Evolutionary conservation across 305 asterid genomes (phyloP).

Genomic region (Fraxinus sp.): DNA sequence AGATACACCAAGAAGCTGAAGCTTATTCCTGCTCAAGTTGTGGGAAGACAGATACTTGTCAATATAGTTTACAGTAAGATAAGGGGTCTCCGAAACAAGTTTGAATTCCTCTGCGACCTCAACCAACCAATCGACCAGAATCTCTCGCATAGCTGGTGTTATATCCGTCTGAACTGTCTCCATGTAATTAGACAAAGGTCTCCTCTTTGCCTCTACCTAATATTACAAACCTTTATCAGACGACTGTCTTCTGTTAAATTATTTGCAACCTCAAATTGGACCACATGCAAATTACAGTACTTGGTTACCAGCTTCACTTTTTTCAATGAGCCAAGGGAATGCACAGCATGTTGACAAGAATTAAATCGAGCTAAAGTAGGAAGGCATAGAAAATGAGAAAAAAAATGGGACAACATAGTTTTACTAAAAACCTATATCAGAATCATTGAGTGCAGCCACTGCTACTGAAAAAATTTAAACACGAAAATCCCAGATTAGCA

Average conservation of each 20-base stretch:
- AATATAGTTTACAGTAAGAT: conserved; percentile 61
- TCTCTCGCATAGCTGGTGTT: conserved; percentile 58
- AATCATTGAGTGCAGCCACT: background rate
- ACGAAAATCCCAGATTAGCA: background rate
- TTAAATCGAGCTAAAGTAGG: background rate
- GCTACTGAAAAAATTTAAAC: background rate
- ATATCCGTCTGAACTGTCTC: conserved; percentile 66
- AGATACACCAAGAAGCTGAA: conserved; percentile 91
- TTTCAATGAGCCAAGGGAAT: background rate
- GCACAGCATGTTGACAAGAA: background rate
- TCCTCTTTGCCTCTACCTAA: conserved; percentile 63
- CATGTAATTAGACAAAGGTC: conserved; percentile 76
- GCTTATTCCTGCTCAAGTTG: conserved; percentile 49
- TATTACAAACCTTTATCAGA: conserved; percentile 28
- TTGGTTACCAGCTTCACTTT: background rate
- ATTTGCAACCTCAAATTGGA: background rate
- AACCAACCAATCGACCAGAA: conserved; percentile 86
- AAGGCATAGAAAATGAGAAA: background rate
- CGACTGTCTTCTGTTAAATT: background rate
- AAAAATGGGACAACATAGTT: background rate
- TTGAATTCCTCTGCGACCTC: conserved; percentile 88
- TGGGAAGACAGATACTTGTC: conserved; percentile 71
- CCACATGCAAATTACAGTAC: background rate
- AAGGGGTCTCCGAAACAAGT: conserved; percentile 74
- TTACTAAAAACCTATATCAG: background rate